Evolutionary conservation across 163 green algal genomes (phyloP).

Genomic region (Coccomyxa subellipsoidea): DNA sequence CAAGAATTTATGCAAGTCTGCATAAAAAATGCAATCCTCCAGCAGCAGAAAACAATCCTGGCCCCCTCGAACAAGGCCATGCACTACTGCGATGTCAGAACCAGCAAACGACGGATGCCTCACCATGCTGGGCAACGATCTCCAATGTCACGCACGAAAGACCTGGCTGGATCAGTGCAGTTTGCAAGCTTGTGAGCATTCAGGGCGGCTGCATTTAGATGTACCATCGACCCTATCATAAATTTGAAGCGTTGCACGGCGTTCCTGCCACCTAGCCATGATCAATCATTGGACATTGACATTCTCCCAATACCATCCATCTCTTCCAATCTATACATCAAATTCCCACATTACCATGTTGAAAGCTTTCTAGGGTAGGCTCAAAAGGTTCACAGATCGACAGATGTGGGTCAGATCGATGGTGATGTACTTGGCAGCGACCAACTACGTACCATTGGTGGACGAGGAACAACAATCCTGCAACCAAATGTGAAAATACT

Average conservation of each 20-base stretch:
- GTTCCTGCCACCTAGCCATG: too few relatives aligned
- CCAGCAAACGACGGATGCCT: background rate
- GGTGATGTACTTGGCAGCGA: too few relatives aligned
- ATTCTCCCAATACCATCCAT: too few relatives aligned
- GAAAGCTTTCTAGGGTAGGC: too few relatives aligned
- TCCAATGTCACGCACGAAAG: background rate
- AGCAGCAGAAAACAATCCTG: background rate
- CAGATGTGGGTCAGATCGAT: too few relatives aligned
- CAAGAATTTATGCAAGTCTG: background rate
- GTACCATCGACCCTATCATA: background rate
- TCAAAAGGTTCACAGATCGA: too few relatives aligned
- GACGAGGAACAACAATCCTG: too few relatives aligned
- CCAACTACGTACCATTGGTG: too few relatives aligned
- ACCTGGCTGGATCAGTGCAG: background rate
- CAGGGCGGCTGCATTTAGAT: background rate
- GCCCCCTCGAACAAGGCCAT: background rate
- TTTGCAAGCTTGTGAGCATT: background rate
- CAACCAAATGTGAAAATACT: background rate
- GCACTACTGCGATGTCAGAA: background rate
- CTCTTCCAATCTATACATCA: too few relatives aligned
- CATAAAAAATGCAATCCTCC: background rate
- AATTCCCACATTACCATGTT: too few relatives aligned
- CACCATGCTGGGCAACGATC: background rate
- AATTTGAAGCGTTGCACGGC: too few relatives aligned
- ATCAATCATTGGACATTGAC: too few relatives aligned